Percentiles rank a stretch among this genome's conserved stretches.
Conservation (phyloP, 768 basidiomycete species). For the Suillus lakei region DNA sequence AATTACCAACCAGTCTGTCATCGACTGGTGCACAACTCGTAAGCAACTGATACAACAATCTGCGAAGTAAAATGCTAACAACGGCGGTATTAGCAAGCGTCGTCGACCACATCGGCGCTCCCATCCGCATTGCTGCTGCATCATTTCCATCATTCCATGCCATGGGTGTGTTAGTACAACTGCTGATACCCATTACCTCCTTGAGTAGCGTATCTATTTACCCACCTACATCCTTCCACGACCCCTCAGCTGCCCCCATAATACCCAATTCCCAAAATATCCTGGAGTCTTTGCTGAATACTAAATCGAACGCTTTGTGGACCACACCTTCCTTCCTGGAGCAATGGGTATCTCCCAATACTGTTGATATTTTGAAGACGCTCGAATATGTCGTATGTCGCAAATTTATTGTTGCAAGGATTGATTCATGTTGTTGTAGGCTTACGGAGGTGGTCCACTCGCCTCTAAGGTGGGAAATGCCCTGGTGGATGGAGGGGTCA, state of each 20-base stretch:
- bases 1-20: constrained; percentile 36
- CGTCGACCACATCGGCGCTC: background rate
- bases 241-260: constrained; percentile 33
- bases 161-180: constrained; percentile 18
- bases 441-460: constrained; percentile 44
- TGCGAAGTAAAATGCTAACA: no score
- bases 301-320: constrained; percentile 35
- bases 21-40: constrained; percentile 43
- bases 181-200: constrained; percentile 25
- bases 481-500: constrained; percentile 37
- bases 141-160: constrained; percentile 32
- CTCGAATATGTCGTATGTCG: constrained; percentile 32
- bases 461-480: constrained; percentile 39
- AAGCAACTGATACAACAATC: constrained; percentile 17
- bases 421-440: constrained; percentile 22
- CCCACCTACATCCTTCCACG: constrained; percentile 26
- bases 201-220: constrained; percentile 27
- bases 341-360: constrained; percentile 34
- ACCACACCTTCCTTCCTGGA: constrained; percentile 45
- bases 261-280: constrained; percentile 45
- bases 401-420: no score
- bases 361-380: constrained; percentile 28
- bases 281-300: constrained; percentile 37
- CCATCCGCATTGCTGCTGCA: constrained; percentile 27
- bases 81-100: constrained; percentile 8